These are phyloP conservation scores for Pistacia integerrima DNA, from an alignment of 345 rosid genomes.

Conservation along the genomic window DNA sequence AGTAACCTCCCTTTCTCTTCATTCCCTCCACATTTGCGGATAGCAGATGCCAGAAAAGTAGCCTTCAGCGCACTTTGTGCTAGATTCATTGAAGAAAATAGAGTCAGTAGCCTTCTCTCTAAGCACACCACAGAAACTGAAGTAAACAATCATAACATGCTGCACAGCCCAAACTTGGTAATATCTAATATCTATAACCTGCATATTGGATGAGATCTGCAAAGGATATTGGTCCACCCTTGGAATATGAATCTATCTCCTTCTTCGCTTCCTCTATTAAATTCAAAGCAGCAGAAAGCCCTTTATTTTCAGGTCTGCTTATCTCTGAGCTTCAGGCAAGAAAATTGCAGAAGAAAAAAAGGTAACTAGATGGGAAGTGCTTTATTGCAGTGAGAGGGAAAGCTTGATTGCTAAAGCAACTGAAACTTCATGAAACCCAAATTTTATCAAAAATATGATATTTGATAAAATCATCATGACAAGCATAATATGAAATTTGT, in stretches of 20 bases:
- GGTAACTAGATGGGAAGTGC: conserved; percentile 8
- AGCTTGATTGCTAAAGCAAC: not conserved
- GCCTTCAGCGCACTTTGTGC: conserved; percentile 80
- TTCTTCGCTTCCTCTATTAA: conserved; percentile 64
- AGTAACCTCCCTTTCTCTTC: conserved; percentile 75
- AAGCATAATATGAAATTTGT: not conserved
- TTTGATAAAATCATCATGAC: not conserved
- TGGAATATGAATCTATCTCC: conserved; percentile 80
- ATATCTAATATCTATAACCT: conserved; percentile 39
- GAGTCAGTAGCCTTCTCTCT: conserved; percentile 9
- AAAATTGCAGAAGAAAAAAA: conserved; percentile 23
- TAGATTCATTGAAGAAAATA: conserved; percentile 23
- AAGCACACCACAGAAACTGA: conserved; percentile 3
- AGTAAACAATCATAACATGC: not conserved
- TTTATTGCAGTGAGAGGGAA: conserved; percentile 1
- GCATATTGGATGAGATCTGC: conserved; percentile 83
- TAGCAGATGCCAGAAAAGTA: conserved; percentile 82
- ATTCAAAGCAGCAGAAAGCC: conserved; percentile 64
- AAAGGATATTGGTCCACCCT: conserved; percentile 87
- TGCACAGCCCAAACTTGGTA: conserved; percentile 2
- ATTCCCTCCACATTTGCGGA: conserved; percentile 91
- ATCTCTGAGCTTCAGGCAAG: conserved; percentile 86
- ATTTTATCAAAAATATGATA: not conserved
- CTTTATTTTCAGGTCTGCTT: conserved; percentile 82
- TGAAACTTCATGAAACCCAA: conserved; percentile 3